A percentile compares a stretch with the other conserved stretches of the same genome.
Evolutionary conservation across 768 basidiomycete species (phyloP).

Genomic region (Leucocoprinus birnbaumii): DNA sequence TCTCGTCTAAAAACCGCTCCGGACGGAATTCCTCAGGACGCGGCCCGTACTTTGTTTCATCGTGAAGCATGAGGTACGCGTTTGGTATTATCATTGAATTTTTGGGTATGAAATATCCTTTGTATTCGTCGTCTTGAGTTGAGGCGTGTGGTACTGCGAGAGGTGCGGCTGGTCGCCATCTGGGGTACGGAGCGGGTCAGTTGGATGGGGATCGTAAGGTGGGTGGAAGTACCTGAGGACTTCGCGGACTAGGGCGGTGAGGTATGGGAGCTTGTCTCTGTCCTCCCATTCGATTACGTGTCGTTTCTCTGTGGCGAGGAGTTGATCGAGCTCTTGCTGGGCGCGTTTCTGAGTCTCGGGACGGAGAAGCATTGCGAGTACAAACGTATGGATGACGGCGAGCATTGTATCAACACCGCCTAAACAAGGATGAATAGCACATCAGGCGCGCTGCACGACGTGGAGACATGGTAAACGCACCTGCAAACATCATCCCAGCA

Average conservation of each 20-base stretch:
- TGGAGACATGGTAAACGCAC: neutral
- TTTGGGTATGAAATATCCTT: slow-evolving; percentile 12
- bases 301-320: neutral
- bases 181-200: neutral
- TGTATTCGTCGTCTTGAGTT: slow-evolving; percentile 1
- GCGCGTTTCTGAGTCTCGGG: neutral
- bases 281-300: slow-evolving; percentile 15
- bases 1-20: slow-evolving; percentile 3
- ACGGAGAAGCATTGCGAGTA: slow-evolving; percentile 18
- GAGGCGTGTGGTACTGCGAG: neutral
- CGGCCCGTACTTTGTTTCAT: slow-evolving; percentile 3
- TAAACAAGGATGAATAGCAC: too few relatives aligned
- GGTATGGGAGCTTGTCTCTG: slow-evolving; percentile 16
- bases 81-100: slow-evolving; percentile 13
- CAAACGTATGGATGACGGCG: slow-evolving; percentile 28
- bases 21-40: slow-evolving; percentile 10
- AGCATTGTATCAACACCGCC: neutral
- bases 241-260: slow-evolving; percentile 19
- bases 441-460: too few relatives aligned
- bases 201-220: neutral
- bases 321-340: neutral
- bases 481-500: slow-evolving; percentile 10
- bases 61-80: slow-evolving; percentile 14
- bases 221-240: slow-evolving; percentile 13
- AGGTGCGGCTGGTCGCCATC: slow-evolving; percentile 1